Percentiles rank a stretch among this genome's conserved stretches.
These are phyloP conservation scores for Metschnikowia continentalis DNA, from an alignment of 805 yeast species.

Conservation along the genomic window DNA sequence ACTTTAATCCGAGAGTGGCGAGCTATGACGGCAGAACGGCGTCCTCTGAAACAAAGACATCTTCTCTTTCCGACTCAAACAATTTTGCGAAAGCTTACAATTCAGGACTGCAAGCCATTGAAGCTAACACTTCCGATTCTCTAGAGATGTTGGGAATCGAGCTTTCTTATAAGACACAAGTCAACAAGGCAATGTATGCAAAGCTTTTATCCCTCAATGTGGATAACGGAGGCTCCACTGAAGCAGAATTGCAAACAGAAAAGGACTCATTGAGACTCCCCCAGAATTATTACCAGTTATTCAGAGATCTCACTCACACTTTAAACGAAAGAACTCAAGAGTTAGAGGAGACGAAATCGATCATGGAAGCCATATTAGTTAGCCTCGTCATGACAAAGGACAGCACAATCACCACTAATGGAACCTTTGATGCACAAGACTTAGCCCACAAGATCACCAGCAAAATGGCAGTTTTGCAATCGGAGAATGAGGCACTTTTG, in stretches of 20 bases:
- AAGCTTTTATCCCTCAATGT: conserved; percentile 22
- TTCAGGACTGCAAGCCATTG: neutral
- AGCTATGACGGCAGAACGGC: conserved; percentile 9
- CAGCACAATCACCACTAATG: conserved; percentile 41
- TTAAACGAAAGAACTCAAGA: conserved; percentile 45
- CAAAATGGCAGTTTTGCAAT: conserved; percentile 54
- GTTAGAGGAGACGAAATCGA: conserved; percentile 54
- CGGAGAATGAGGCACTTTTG: conserved; percentile 67
- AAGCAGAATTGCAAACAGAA: conserved; percentile 6
- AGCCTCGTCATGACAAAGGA: conserved; percentile 23
- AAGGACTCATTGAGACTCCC: conserved; percentile 34
- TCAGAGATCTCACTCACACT: conserved; percentile 44
- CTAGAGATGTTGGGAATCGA: conserved; percentile 45
- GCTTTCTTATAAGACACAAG: conserved; percentile 50
- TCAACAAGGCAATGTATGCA: conserved; percentile 33
- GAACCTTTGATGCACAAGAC: conserved; percentile 70
- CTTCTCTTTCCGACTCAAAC: conserved; percentile 2
- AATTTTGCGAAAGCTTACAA: neutral
- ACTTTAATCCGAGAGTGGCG: conserved; percentile 21
- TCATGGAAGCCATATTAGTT: conserved; percentile 57
- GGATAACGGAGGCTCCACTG: conserved; percentile 4
- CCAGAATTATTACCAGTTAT: conserved; percentile 41
- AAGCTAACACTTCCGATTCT: conserved; percentile 3
- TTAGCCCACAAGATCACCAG: conserved; percentile 67
- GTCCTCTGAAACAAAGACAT: conserved; percentile 11